Evolutionary conservation across 495 filamentous ascomycete species (phyloP), one percentile per base, ranked within the genome.

Genomic region (Talaromyces proteolyticus): DNA sequence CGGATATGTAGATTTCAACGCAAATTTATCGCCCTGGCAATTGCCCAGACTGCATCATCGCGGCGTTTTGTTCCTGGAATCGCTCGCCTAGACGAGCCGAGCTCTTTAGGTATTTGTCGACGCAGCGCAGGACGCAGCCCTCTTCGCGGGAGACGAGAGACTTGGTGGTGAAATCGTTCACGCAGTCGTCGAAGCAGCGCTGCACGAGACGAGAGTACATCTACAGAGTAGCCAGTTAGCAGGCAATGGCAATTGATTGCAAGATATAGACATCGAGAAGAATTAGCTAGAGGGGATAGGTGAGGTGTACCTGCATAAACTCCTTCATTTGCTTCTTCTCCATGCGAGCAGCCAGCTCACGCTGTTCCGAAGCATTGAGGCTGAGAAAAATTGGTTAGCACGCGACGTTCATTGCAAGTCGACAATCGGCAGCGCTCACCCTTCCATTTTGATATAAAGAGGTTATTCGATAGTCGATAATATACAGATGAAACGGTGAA

Each of bases 121-220:
- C 90, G 67, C 94, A 99, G 55, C 89, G 85, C 74, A 87, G 82
- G 52, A 96, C 80, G 70, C 94, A 97, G 58, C 85, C 80, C 62
- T 91, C 86, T 69, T 99, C 93, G 56, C 88, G 84, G 53, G 80
- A 73, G 48, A 84, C 81, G 25, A 99, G 80, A 6, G 89, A 88
- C 74, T 96, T 96, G 76, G 88, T 93, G 62, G 90, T 95, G 80
- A 99, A 99, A 75, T 96, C 92, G 67, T 89, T 92, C 68, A 97
- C 82, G 73, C 93, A 99, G 72, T 93, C 84, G 63, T 89, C 85
- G 77, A 98, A 98, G 79, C 93, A 98, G 64, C 86, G 76, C 64
- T 94, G 87, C 52, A 97, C 91, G 52, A 99, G 85, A 71, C 87
- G 89, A 64, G 89, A 92, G 75, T 96, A 97, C 83, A 95, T 89